Evolutionary conservation across 140 eudicot genomes (phyloP).

Genomic region (Ambrosia hybrid): DNA sequence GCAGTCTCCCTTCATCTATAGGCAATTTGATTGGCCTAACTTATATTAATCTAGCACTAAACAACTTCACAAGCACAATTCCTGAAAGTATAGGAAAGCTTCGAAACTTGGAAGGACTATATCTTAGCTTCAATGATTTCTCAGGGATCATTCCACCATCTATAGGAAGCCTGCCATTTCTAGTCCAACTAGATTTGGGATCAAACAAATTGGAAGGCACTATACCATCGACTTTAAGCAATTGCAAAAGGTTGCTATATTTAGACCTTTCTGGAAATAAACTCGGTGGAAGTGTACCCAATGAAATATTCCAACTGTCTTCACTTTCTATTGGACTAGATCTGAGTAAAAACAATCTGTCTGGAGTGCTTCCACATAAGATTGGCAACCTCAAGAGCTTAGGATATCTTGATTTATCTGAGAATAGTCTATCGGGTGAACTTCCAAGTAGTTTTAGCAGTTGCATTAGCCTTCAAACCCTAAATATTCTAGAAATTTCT

Average conservation of each 20-base stretch:
- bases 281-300: constrained; percentile 34
- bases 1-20: constrained; percentile 27
- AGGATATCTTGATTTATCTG: constrained; percentile 10
- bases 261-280: constrained; percentile 11
- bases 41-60: background rate
- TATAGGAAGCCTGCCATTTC: constrained; percentile 21
- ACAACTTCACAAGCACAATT: constrained; percentile 25
- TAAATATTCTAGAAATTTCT: constrained; percentile 20
- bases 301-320: constrained; percentile 14
- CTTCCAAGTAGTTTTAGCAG: constrained; percentile 29
- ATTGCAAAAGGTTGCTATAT: background rate
- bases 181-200: background rate
- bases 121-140: background rate
- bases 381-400: constrained; percentile 19
- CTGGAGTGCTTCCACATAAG: constrained; percentile 31
- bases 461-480: constrained; percentile 13
- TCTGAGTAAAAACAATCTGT: constrained; percentile 28
- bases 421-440: constrained; percentile 27
- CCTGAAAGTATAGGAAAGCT: constrained; percentile 31
- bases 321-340: constrained; percentile 9
- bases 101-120: background rate
- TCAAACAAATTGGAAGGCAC: constrained; percentile 31
- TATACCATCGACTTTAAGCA: constrained; percentile 26
- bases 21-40: constrained; percentile 13
- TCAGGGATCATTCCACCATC: constrained; percentile 23